These are phyloP conservation scores for Iris macrosiphon DNA, from an alignment of 106 monocot genomes.

Conservation along the genomic window DNA sequence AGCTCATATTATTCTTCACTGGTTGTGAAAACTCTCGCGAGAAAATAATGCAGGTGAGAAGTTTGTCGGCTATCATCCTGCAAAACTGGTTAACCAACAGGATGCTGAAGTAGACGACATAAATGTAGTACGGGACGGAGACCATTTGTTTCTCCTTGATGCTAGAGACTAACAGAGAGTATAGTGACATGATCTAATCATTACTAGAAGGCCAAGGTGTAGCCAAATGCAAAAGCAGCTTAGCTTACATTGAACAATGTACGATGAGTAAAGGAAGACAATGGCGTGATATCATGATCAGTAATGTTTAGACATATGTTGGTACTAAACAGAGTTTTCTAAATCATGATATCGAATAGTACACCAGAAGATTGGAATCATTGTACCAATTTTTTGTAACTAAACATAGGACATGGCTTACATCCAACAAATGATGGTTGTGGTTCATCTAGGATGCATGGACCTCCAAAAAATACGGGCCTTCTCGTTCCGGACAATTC, in stretches of 20 bases:
- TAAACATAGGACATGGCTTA: too few species aligned
- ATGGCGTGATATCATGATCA: too few species aligned
- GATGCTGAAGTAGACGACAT: conserved; percentile 49
- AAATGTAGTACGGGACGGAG: conserved; percentile 35
- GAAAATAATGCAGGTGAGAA: conserved; percentile 33
- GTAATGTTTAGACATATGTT: too few species aligned
- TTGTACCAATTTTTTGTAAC: too few species aligned
- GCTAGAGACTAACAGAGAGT: not conserved
- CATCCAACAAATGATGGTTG: too few species aligned
- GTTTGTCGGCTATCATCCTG: conserved; percentile 19
- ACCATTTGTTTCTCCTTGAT: conserved; percentile 27
- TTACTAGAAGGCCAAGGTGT: not conserved
- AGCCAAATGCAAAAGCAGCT: not conserved
- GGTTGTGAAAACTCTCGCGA: not conserved
- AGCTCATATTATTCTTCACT: not conserved
- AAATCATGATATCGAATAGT: too few species aligned
- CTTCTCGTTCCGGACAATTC: too few species aligned
- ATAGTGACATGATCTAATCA: conserved; percentile 1
- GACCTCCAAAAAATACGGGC: too few species aligned
- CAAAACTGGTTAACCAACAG: conserved; percentile 31
- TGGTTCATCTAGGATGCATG: too few species aligned
- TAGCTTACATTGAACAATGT: not conserved
- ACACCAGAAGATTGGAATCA: too few species aligned
- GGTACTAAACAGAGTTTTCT: too few species aligned
- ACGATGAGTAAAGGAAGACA: not conserved